Evolutionary conservation across 2,329 filamentous ascomycete genomes (phyloP).

Genomic region (Penicillium sclerotigenum): DNA sequence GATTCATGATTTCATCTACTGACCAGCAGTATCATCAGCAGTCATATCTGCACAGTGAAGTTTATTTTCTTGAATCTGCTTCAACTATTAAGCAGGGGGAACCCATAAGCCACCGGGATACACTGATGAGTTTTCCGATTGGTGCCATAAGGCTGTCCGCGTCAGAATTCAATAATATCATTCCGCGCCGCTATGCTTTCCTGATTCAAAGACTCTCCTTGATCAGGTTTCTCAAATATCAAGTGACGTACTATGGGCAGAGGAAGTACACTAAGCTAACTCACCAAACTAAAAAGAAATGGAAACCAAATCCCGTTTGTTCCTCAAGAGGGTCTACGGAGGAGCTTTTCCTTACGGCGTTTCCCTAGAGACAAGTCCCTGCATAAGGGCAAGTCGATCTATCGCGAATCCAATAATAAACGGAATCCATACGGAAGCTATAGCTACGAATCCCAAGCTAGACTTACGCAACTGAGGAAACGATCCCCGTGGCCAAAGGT

Average conservation of each 20-base stretch:
- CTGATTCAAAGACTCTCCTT: not conserved
- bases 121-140: conserved; percentile 1
- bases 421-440: conserved; percentile 4
- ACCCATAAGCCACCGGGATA: not conserved
- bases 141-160: not conserved
- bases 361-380: conserved; percentile 9
- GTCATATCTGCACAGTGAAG: not conserved
- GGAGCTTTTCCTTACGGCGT: not conserved
- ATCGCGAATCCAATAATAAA: conserved; percentile 3
- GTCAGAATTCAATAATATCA: conserved; percentile 4
- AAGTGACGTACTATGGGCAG: not conserved
- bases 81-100: not conserved
- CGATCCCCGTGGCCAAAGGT: conserved; percentile 5
- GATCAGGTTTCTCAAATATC: not conserved
- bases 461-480: conserved; percentile 1
- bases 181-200: not conserved
- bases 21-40: not conserved
- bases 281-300: not conserved
- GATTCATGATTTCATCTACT: not conserved
- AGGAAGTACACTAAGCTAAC: not conserved
- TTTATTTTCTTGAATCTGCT: not conserved
- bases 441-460: not conserved
- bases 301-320: not conserved
- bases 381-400: conserved; percentile 1
- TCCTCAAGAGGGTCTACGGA: not conserved